Evolutionary conservation across 2,329 filamentous ascomycete genomes (phyloP), one percentile per base, ranked within the genome.

Genomic region (Plenodomus tracheiphilus): DNA sequence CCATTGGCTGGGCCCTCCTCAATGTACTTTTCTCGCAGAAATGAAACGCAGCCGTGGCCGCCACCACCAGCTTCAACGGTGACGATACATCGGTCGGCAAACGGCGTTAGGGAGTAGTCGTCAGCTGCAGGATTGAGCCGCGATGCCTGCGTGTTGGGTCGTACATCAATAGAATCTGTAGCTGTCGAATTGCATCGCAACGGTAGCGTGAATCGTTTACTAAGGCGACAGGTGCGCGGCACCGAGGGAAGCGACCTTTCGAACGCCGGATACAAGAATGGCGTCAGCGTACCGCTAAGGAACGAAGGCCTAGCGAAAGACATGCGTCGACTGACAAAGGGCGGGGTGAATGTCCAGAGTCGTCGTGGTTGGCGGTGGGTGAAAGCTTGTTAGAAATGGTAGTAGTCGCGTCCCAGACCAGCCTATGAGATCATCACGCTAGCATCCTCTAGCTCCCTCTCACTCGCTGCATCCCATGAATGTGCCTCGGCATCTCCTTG

Each of bases 31-130:
- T 99, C 94, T 17, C 93, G 87, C 37, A 95, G 77, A 69, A 97
- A 99, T 0, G 94, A 94, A 42, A 97, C 90, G 68, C 94, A 99
- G 55, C 94, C 94, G 66, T 94, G 86, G 8, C 94, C 94, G 20
- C 94, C 94, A 2, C 79, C 75, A 8, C 94, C 94, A 16, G 92
- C 88, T 61, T 88, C 82, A 2, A 97, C 74, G 0, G 84, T 88
- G 21, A 97, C 74, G 7, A 84, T 83, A 46, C 92, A 92, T 69
- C 89, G 88, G 74, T 99, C 94, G 47, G 89, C 86, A 67, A 99
- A 99, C 38, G 86, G 87, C 3, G 90, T 85, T 25, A 86, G 79
- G 15, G 88, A 83, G 74, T 95, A 97, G 72, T 96, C 91, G 64
- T 91, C 87, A 0, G 92, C 91, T 0, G 83, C 69, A 2, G 93